Evolutionary conservation across 768 basidiomycete genomes (phyloP).

Genomic region (Clitopilus passeckerianus): DNA sequence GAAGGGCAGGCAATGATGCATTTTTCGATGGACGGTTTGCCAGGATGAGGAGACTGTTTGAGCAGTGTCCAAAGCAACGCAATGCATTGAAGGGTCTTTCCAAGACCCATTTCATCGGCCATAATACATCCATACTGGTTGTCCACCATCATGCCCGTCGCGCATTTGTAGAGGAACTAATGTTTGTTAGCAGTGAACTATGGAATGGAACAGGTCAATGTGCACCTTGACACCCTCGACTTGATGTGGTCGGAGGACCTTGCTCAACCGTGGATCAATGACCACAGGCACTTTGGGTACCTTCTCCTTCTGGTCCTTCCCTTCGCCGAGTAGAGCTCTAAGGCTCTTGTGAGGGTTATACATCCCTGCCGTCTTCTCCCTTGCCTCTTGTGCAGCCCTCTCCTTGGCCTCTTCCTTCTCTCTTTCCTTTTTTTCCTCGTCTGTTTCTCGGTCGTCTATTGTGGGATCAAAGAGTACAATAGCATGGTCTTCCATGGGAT

Average conservation of each 20-base stretch:
- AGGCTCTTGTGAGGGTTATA: constrained; percentile 93
- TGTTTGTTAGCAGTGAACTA: neutral
- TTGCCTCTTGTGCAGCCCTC: constrained; percentile 57
- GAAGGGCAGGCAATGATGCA: constrained; percentile 97
- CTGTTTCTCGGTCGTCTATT: constrained; percentile 86
- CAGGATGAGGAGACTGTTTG: constrained; percentile 88
- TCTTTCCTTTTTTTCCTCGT: constrained; percentile 74
- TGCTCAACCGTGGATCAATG: constrained; percentile 83
- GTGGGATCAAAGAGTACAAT: constrained; percentile 98
- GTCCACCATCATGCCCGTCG: constrained; percentile 88
- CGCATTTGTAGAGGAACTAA: constrained; percentile 93
- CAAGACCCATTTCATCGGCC: constrained; percentile 99
- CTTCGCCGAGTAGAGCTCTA: constrained; percentile 70
- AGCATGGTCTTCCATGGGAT: constrained; percentile 97
- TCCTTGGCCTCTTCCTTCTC: constrained; percentile 70
- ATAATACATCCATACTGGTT: constrained; percentile 96
- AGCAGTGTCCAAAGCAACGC: constrained; percentile 91
- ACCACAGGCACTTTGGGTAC: constrained; percentile 89
- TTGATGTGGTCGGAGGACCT: constrained; percentile 94
- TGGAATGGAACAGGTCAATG: constrained; percentile 1
- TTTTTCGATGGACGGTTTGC: constrained; percentile 90
- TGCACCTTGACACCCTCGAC: constrained; percentile 94
- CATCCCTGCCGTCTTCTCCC: constrained; percentile 66
- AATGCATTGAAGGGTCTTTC: constrained; percentile 96
- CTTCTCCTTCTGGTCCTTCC: constrained; percentile 59